Evolutionary conservation across 345 rosid genomes (phyloP), one percentile per base, ranked within the genome.

Genomic region (Salix brachista): DNA sequence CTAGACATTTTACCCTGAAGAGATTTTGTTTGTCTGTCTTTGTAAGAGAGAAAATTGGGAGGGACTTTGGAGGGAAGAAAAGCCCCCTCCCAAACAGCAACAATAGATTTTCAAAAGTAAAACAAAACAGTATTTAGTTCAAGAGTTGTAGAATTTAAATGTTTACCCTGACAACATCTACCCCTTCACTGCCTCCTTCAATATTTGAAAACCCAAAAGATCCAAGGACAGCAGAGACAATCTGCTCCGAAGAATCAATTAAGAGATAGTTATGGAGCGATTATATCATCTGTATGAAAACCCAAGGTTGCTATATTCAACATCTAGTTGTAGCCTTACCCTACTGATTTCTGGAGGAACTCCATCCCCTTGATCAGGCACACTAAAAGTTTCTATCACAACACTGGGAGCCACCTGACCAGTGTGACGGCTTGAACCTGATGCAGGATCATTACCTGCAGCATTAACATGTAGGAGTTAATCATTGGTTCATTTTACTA

Each of bases 191-290:
- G 64, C 86, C 88, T 75, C 83, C 84, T 70, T 86, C 88, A 10
- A 80, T 64, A 81, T 84, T 88, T 60, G 92, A 37, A 39, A 88
- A 64, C 82, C 94, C 94, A 50, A 91, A 84, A 69, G 94, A 90
- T 72, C 94, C 93, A 54, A 91, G 93, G 78, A 91, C 87, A 54
- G 96, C 91, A 65, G 94, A 87, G 44, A 90, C 92, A 67, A 91
- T 87, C 96, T 91, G 89, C 58, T 28, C 79, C 79, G 65, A 71
- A 70, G 65, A 70, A 28, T 65, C 21, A 37, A 71, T 58, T 23
- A 44, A 61, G 52, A 11, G 34, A 69, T n/a, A 41, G 62, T n/a
- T 26, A 62, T 67, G 5, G 36, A 71, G 70, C 18, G 18, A 62
- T 46, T 65, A 28, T 13, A 65, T 28, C 11, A 65, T 65, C 41